Evolutionary conservation across 176 grass and related monocot species (phyloP).

Genomic region (Phoenix roebelenii): DNA sequence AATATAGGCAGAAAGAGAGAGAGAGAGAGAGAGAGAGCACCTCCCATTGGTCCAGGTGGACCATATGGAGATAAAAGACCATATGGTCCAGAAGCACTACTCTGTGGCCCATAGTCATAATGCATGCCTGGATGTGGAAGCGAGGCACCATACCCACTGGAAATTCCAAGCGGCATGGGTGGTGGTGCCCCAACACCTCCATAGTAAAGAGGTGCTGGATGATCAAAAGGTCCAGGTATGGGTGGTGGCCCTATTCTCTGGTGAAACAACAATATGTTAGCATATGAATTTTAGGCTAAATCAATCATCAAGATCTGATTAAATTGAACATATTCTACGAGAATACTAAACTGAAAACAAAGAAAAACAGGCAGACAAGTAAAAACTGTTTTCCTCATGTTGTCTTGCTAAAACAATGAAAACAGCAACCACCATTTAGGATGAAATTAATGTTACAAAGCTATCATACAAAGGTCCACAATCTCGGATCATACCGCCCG

Average conservation of each 20-base stretch:
- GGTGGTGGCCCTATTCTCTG: conserved; percentile 61
- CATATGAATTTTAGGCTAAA: too few relatives aligned
- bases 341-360: too few relatives aligned
- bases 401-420: too few relatives aligned
- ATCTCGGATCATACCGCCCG: too few relatives aligned
- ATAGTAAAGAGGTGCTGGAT: conserved; percentile 52
- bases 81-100: conserved; percentile 57
- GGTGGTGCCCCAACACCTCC: conserved; percentile 38
- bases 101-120: conserved; percentile 69
- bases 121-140: conserved; percentile 54
- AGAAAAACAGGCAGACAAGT: too few relatives aligned
- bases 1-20: too few relatives aligned
- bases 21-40: conserved; percentile 29
- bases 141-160: conserved; percentile 46
- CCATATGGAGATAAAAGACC: conserved; percentile 75
- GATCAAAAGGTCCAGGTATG: conserved; percentile 48
- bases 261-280: conserved; percentile 17
- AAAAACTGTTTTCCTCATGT: too few relatives aligned
- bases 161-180: conserved; percentile 41
- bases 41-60: conserved; percentile 64
- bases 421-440: too few relatives aligned
- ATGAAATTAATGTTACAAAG: too few relatives aligned
- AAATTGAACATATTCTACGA: too few relatives aligned
- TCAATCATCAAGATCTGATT: too few relatives aligned
- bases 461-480: too few relatives aligned